Conservation (phyloP, 192 early-diverging fungal genomes). For the Chytriomyces confervae region DNA sequence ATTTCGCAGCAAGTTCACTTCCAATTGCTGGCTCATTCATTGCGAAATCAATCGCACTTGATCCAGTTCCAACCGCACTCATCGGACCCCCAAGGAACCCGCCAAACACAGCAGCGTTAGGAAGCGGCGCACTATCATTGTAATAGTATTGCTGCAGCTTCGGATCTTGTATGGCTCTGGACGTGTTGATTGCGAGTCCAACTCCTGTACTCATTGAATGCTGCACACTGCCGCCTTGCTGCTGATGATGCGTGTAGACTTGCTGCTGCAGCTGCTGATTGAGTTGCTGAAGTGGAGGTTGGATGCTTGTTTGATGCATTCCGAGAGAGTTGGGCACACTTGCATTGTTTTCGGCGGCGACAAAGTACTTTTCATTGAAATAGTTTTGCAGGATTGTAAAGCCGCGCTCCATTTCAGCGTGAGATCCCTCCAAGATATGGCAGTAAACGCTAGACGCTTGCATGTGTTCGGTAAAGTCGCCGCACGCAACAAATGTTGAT, state of each 20-base stretch:
- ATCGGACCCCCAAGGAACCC: constrained; percentile 13
- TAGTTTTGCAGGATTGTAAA: constrained; percentile 19
- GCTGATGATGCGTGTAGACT: background rate
- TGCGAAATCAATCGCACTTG: background rate
- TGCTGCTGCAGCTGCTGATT: background rate
- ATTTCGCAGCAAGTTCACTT: too few species aligned
- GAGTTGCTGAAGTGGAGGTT: background rate
- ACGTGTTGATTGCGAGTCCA: constrained; percentile 18
- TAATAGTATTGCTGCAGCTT: constrained; percentile 13
- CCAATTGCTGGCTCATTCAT: too few species aligned
- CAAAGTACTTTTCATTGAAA: constrained; percentile 25
- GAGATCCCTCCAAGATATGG: constrained; percentile 24
- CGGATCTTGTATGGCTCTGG: constrained; percentile 11
- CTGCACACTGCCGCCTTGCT: background rate
- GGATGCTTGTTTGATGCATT: background rate
- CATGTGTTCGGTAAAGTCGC: constrained; percentile 27
- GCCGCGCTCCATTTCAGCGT: constrained; percentile 20
- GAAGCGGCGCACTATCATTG: background rate
- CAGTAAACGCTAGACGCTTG: constrained; percentile 23
- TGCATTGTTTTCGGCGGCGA: background rate
- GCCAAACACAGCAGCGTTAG: background rate
- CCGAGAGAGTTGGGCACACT: background rate
- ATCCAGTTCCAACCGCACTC: constrained; percentile 4
- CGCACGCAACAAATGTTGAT: constrained; percentile 16
- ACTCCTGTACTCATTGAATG: background rate